Evolutionary conservation across 2,329 filamentous ascomycete genomes (phyloP).

Genomic region (Aspergillus melleus): DNA sequence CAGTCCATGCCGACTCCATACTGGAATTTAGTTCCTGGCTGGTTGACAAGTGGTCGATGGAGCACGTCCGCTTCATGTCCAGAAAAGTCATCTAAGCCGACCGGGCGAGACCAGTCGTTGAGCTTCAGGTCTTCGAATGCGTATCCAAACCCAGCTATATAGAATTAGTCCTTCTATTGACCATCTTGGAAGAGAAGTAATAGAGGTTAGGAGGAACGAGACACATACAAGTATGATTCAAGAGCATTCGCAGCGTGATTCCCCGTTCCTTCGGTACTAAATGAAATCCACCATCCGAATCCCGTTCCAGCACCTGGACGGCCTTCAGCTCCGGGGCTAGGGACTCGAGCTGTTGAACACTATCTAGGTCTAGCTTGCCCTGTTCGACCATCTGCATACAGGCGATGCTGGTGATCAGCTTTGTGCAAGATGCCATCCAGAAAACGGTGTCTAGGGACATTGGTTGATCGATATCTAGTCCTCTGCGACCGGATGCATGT

Average conservation of each 20-base stretch:
- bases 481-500: neutral
- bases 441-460: slow-evolving; percentile 64
- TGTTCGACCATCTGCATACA: slow-evolving; percentile 52
- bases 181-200: neutral
- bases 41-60: slow-evolving; percentile 57
- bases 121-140: slow-evolving; percentile 55
- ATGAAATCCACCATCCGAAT: slow-evolving; percentile 29
- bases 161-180: slow-evolving; percentile 13
- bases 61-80: slow-evolving; percentile 53
- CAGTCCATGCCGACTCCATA: slow-evolving; percentile 60
- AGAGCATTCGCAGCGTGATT: slow-evolving; percentile 60
- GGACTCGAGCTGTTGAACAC: slow-evolving; percentile 39
- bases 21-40: slow-evolving; percentile 63
- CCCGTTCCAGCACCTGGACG: slow-evolving; percentile 38
- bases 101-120: slow-evolving; percentile 49
- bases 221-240: slow-evolving; percentile 48
- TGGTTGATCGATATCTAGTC: slow-evolving; percentile 33
- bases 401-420: slow-evolving; percentile 45
- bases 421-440: slow-evolving; percentile 57
- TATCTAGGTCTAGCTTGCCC: slow-evolving; percentile 44
- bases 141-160: slow-evolving; percentile 57
- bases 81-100: slow-evolving; percentile 59
- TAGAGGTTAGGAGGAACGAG: too few species aligned
- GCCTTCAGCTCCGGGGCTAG: slow-evolving; percentile 46
- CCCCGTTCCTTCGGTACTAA: slow-evolving; percentile 45